These are phyloP conservation scores for Solanum pinnatisectum DNA, from an alignment of 257 asterid species.

Conservation along the genomic window DNA sequence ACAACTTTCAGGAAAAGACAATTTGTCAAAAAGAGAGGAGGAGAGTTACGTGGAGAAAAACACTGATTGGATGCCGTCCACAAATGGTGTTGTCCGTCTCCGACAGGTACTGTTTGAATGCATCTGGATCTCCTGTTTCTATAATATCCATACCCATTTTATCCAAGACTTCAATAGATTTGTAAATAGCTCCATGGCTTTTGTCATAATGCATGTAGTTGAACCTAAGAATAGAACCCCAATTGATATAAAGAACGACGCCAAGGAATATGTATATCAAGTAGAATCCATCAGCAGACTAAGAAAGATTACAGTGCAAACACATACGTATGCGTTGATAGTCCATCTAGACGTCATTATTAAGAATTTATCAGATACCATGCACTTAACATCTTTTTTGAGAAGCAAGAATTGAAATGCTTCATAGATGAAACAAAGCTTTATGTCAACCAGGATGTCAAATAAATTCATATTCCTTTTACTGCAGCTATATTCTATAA, in stretches of 20 bases:
- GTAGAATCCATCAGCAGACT: background rate
- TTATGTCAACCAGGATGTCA: background rate
- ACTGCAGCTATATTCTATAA: background rate
- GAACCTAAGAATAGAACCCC: conserved; percentile 39
- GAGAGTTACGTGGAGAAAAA: conserved; percentile 81
- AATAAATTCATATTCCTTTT: background rate
- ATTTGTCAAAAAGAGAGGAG: background rate
- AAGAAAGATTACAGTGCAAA: background rate
- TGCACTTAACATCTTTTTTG: background rate
- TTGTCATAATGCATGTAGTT: conserved; percentile 66
- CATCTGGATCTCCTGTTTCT: conserved; percentile 85
- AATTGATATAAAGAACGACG: background rate
- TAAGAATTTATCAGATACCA: background rate
- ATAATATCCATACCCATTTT: conserved; percentile 85
- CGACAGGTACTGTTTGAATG: conserved; percentile 66
- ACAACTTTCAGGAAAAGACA: background rate
- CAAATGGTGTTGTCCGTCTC: conserved; percentile 95
- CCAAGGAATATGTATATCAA: background rate
- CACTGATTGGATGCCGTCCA: conserved; percentile 95
- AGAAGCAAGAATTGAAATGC: background rate
- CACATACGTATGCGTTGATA: background rate
- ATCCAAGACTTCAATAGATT: conserved; percentile 87
- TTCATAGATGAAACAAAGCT: background rate
- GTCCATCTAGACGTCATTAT: background rate
- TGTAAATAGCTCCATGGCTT: conserved; percentile 77